Conservation (phyloP, 805 yeast species). For the Brettanomyces naardenensis region DNA sequence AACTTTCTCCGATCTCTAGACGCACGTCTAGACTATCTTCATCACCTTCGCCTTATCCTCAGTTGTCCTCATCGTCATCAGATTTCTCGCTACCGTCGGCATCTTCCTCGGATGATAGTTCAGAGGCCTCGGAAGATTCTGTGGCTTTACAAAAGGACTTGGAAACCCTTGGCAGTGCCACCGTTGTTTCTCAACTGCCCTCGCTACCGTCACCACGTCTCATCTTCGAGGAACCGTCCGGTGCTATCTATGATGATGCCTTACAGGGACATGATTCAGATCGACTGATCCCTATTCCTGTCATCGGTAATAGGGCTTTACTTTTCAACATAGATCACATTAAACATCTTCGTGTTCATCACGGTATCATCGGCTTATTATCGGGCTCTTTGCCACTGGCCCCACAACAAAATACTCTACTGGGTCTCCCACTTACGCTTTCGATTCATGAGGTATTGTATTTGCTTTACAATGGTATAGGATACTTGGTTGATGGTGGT, state of each 20-base stretch:
- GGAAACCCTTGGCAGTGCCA: no score
- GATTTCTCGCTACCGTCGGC: no score
- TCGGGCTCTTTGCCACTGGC: constrained; percentile 79
- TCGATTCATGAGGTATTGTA: constrained; percentile 67
- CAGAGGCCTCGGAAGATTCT: no score
- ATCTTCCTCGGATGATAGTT: no score
- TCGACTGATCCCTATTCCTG: constrained; percentile 5
- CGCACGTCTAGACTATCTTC: no score
- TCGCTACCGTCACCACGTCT: background rate
- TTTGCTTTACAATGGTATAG: constrained; percentile 33
- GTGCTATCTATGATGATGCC: background rate
- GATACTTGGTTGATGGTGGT: constrained; percentile 9
- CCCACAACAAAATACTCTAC: constrained; percentile 89
- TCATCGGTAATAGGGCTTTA: constrained; percentile 31
- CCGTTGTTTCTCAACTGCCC: no score
- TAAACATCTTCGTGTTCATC: constrained; percentile 39
- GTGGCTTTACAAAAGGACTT: no score
- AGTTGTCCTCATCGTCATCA: no score
- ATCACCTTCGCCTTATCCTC: no score
- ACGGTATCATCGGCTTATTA: constrained; percentile 69
- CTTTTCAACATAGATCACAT: constrained; percentile 48
- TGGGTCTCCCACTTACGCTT: constrained; percentile 75
- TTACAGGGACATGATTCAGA: background rate
- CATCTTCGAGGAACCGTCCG: background rate
- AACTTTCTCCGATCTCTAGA: no score